Conservation (phyloP, 768 basidiomycete genomes). For the Panaeolus cyanescens region DNA sequence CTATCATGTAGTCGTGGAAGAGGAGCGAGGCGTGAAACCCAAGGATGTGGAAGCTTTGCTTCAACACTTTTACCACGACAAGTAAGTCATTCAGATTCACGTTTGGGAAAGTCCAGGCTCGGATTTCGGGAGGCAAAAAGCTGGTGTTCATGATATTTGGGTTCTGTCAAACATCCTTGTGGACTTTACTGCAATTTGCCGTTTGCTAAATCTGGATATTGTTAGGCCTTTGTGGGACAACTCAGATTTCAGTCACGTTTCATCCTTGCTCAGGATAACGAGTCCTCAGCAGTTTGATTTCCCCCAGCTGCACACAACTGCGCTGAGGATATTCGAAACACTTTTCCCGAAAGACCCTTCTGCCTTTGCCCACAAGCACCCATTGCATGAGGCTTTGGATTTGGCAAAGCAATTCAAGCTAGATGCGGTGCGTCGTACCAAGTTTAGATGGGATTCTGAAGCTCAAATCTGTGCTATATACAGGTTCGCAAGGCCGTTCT, state of each 20-base stretch:
- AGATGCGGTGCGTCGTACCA: constrained; percentile 42
- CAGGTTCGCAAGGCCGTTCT: constrained; percentile 65
- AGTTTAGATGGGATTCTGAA: background rate
- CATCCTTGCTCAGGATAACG: constrained; percentile 58
- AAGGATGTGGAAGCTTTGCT: constrained; percentile 59
- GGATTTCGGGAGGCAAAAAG: too few relatives aligned
- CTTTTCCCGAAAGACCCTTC: constrained; percentile 53
- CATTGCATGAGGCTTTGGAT: constrained; percentile 51
- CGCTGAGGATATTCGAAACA: constrained; percentile 40
- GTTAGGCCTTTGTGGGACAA: constrained; percentile 48
- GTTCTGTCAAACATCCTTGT: background rate
- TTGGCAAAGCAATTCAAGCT: constrained; percentile 52
- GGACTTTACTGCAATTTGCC: background rate
- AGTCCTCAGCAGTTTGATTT: constrained; percentile 58
- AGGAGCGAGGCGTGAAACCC: constrained; percentile 35
- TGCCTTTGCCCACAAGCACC: constrained; percentile 38
- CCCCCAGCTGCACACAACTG: constrained; percentile 49
- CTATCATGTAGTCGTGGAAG: constrained; percentile 23
- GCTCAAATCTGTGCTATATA: constrained; percentile 3
- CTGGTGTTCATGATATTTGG: too few relatives aligned
- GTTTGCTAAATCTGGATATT: constrained; percentile 3
- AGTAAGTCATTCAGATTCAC: constrained; percentile 44
- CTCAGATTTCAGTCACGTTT: constrained; percentile 47
- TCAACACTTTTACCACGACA: constrained; percentile 68
- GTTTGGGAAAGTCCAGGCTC: background rate